These are phyloP conservation scores for Silene noctiflora DNA, from an alignment of 179 eudicot genomes.

Conservation along the genomic window DNA sequence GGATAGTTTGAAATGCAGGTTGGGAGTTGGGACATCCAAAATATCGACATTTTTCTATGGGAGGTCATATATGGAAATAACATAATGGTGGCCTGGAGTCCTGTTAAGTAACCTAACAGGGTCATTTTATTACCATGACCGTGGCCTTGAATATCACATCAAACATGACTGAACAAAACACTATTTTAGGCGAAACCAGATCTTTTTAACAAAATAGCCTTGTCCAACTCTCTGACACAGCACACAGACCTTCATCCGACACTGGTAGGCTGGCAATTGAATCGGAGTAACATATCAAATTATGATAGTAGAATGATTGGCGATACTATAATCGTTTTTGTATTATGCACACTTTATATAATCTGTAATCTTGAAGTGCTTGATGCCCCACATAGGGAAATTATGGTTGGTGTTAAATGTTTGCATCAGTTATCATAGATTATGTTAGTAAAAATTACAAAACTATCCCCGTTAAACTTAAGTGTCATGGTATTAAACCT, in stretches of 20 bases:
- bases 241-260: too few relatives aligned
- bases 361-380: background rate
- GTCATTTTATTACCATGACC: background rate
- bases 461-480: too few relatives aligned
- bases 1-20: background rate
- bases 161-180: background rate
- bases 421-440: background rate
- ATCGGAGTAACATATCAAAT: background rate
- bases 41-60: background rate
- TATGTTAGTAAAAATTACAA: too few relatives aligned
- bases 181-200: background rate
- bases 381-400: background rate
- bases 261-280: background rate
- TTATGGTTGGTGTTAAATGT: slow-evolving; percentile 1
- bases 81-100: background rate
- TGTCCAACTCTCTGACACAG: too few relatives aligned
- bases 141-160: background rate
- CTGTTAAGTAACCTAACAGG: background rate
- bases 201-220: too few relatives aligned
- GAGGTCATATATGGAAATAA: background rate
- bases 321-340: too few relatives aligned
- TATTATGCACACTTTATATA: background rate
- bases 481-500: too few relatives aligned
- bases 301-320: background rate
- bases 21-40: background rate